Evolutionary conservation across 1,139 yeast species (phyloP), one percentile per base, ranked within the genome.

Genomic region (Yamadazyma dushanensis): DNA sequence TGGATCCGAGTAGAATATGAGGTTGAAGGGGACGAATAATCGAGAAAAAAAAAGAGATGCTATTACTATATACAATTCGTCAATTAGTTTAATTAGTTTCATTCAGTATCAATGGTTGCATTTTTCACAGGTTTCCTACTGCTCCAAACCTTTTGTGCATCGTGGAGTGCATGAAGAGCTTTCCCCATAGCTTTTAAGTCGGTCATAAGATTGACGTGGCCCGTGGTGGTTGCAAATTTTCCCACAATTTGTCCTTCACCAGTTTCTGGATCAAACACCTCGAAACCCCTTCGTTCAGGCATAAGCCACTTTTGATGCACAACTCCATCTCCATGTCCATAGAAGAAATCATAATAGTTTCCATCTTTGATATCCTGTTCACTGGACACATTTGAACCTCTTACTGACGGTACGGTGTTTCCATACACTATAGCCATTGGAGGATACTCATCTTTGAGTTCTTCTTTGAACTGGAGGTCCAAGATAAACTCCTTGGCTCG

Each of bases 241-340:
- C 86, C 90, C 13, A 75, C 86, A 3, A 85, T 76, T 33, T 70
- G 70, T 7, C 76, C 76, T 29, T 47, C 45, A 2, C 67, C 66
- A 0, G 66, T 56, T 10, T 47, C 47, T 7, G 54, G 51, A 39
- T 70, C 57, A 38, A 54, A 66, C 18, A 47, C 48, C 0, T 73
- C 63, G 52, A 83, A 88, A 0, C 94, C 94, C 45, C 71, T 70
- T 18, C 66, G 61, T 49, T 83, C 84, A 0, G 97, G 96, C 78
- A 88, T 76, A 27, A 86, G 60, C 82, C 90, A 83, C 44, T 78
- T 78, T 49, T 83, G 87, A 57, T 86, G 88, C 1, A 88, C 85
- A 11, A 89, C 96, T 22, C 97, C 97, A 54, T 89, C 97, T 6
- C 97, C 97, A 8, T 89, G 89, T 0, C 95, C 96, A 54, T 86